These are phyloP conservation scores for Aquilaria malaccensis DNA, from an alignment of 345 rosid genomes.

Conservation along the genomic window DNA sequence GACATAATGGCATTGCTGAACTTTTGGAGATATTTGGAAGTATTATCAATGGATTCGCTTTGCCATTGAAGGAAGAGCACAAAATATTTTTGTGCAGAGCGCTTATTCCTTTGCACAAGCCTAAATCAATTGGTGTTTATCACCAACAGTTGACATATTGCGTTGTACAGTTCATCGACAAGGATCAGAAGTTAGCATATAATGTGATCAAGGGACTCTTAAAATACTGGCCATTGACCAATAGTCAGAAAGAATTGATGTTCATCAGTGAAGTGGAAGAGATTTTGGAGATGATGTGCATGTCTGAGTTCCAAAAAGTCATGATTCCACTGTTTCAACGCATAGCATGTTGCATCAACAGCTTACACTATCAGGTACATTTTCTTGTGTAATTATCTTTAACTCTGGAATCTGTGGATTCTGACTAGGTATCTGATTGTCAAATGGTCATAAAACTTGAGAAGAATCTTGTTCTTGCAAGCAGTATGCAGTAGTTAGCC, in stretches of 20 bases:
- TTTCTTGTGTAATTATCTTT: neutral
- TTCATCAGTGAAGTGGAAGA: constrained; percentile 80
- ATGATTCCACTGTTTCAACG: constrained; percentile 62
- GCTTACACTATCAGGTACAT: constrained; percentile 73
- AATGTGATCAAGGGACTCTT: constrained; percentile 54
- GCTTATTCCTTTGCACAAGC: constrained; percentile 72
- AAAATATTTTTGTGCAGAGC: constrained; percentile 50
- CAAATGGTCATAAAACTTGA: no score
- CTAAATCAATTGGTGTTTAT: constrained; percentile 60
- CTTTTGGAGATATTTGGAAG: constrained; percentile 78
- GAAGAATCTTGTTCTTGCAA: no score
- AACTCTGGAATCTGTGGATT: no score
- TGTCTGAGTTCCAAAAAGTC: constrained; percentile 55
- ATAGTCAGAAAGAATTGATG: constrained; percentile 85
- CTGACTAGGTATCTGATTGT: no score
- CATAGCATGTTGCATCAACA: constrained; percentile 57
- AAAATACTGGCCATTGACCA: constrained; percentile 78
- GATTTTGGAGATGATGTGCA: constrained; percentile 56
- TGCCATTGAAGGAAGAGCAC: constrained; percentile 80
- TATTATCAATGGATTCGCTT: constrained; percentile 68
- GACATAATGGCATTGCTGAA: constrained; percentile 68
- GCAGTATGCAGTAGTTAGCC: no score
- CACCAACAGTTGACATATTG: constrained; percentile 75
- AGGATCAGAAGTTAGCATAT: constrained; percentile 58
- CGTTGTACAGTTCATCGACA: constrained; percentile 61